Percentiles rank a stretch among this genome's conserved stretches.
Conservation (phyloP, 768 basidiomycete species). For the Serendipita sp. region DNA sequence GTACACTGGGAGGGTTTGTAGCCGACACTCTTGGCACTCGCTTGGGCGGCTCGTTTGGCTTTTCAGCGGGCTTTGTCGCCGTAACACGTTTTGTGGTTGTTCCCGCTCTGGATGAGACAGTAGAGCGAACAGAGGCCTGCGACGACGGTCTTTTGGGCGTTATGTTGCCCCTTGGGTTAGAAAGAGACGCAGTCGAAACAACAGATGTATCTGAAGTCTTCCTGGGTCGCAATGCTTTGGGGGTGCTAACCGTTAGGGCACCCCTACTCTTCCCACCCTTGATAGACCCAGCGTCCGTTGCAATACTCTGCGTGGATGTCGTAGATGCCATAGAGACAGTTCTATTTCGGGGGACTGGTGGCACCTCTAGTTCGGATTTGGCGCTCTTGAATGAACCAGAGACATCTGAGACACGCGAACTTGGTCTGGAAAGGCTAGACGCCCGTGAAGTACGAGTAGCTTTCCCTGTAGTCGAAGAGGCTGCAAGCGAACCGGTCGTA, state of each 20-base stretch:
- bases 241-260: conserved; percentile 5
- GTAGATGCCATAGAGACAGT: conserved; percentile 21
- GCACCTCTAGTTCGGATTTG: conserved; percentile 22
- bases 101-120: conserved; percentile 12
- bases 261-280: not conserved
- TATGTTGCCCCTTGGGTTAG: conserved; percentile 8
- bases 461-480: not conserved
- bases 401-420: conserved; percentile 19
- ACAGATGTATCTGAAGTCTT: conserved; percentile 8
- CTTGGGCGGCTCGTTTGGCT: conserved; percentile 8
- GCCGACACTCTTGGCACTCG: not conserved
- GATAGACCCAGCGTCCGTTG: conserved; percentile 11
- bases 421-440: conserved; percentile 16
- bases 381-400: conserved; percentile 33
- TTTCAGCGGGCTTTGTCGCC: conserved; percentile 11
- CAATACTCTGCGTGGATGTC: conserved; percentile 19
- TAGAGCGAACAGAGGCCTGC: conserved; percentile 18
- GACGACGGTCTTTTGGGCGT: conserved; percentile 16
- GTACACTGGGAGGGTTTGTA: not conserved
- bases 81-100: conserved; percentile 10
- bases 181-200: conserved; percentile 5
- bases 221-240: conserved; percentile 5
- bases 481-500: not conserved
- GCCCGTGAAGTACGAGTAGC: not conserved
- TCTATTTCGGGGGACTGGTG: conserved; percentile 20